Base-by-base conservation (phyloP, 331 rosid genomes). In the Telfairia occidentalis region DNA sequence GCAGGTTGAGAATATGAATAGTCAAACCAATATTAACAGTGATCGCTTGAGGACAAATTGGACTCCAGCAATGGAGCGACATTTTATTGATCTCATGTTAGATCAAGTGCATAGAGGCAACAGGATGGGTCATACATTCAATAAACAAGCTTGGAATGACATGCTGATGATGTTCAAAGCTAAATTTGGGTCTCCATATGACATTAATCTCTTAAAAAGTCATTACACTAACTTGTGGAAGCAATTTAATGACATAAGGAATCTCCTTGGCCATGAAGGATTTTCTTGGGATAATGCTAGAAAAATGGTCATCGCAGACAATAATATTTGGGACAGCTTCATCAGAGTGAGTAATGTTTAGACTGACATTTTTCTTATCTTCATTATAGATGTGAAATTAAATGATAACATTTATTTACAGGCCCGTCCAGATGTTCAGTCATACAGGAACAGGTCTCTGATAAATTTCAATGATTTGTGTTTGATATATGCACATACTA, bases 71-170 rank as follows among this genome's bases (percentile, higher is more conserved):
- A 85, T 80, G 87, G 89, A 83, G 48, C 78, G 48, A 65, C 80
- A 81, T 76, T 87, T 80, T 74, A 74, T 85, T 50, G 85, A 82
- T 76, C 78, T 87, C n/a, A 78, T 85, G 87, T 74, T 87, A 73
- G 85, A 85, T 85, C 83, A 87, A 71, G 91, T 77, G 80, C 83
- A 80, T 55, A 78, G 74, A 78, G 89, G 86, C 49, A 87, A 85
- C 30, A 87, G 89, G 71, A 79, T 85, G 85, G 87, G 91, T 55
- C 81, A 80, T 46, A 87, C 86, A 29, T 87, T 85, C 83, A 87
- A 81, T 71, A 85, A 81, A 52, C 86, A 87, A 78, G 86, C 87
- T 74, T 87, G 91, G 91, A 87, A 78, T 73, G 85, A 87, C 61
- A 83, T 87, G 78, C 52, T 83, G 83, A 37, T 66, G 60, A 77